Evolutionary conservation across 1,139 yeast species (phyloP).

Genomic region (Saccharomyces pastorianus): DNA sequence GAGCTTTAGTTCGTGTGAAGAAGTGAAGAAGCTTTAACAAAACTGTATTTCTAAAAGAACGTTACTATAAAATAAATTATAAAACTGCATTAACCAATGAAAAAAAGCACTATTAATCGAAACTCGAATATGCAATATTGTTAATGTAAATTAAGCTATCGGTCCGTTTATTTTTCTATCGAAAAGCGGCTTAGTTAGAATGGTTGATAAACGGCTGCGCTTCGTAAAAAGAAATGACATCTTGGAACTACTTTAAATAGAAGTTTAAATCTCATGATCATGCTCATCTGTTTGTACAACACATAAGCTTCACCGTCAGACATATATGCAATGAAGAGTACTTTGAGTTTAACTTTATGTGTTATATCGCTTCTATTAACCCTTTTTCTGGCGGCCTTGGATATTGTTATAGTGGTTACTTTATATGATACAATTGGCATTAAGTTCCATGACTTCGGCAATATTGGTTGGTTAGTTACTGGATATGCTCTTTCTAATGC

Average conservation of each 20-base stretch:
- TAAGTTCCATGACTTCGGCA: slow-evolving; percentile 43
- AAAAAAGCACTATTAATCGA: not conserved
- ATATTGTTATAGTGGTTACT: slow-evolving; percentile 56
- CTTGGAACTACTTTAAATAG: not conserved
- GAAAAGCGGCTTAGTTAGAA: not conserved
- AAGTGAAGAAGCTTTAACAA: not conserved
- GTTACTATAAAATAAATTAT: not conserved
- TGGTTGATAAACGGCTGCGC: not conserved
- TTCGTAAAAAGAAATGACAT: not conserved
- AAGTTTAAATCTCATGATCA: not conserved
- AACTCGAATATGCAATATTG: not conserved
- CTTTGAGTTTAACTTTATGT: not conserved
- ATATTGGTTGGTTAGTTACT: slow-evolving; percentile 50
- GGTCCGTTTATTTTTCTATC: not conserved
- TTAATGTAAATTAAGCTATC: not conserved
- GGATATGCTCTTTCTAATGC: slow-evolving; percentile 52
- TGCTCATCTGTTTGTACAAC: not conserved
- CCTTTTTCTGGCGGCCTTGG: slow-evolving; percentile 56
- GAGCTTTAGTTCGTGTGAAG: not conserved
- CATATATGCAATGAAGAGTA: not conserved
- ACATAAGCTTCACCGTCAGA: not conserved
- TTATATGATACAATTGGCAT: slow-evolving; percentile 46
- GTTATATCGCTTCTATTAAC: slow-evolving; percentile 40
- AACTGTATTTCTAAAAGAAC: not conserved
- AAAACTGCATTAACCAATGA: not conserved